Evolutionary conservation across 768 basidiomycete genomes (phyloP).

Genomic region (Wakefieldia striispora): DNA sequence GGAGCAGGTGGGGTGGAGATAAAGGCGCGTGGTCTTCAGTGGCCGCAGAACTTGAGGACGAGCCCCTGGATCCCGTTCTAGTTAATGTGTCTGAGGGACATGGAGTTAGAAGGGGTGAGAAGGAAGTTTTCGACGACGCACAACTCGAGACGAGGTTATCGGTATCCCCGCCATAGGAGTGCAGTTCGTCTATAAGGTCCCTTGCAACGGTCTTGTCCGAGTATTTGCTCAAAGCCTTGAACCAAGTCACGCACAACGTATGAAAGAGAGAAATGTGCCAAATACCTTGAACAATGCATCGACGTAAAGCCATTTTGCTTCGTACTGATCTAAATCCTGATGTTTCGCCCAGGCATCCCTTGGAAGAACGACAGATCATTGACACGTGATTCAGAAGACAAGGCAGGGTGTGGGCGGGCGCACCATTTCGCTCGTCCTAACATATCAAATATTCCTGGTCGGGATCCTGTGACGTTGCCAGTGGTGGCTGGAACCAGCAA

Average conservation of each 20-base stretch:
- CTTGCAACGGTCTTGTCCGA: slow-evolving; percentile 78
- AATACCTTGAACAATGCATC: slow-evolving; percentile 79
- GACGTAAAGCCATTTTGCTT: slow-evolving; percentile 90
- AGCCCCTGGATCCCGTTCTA: slow-evolving; percentile 46
- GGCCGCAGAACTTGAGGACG: slow-evolving; percentile 64
- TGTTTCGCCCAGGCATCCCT: slow-evolving; percentile 98
- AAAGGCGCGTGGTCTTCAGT: slow-evolving; percentile 39
- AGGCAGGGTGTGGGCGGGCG: slow-evolving; percentile 13
- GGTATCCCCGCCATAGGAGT: slow-evolving; percentile 70
- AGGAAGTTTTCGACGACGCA: slow-evolving; percentile 30
- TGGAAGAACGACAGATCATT: neutral
- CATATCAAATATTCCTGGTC: slow-evolving; percentile 90
- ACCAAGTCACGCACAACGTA: neutral
- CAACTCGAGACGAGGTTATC: slow-evolving; percentile 64
- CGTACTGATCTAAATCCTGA: slow-evolving; percentile 69
- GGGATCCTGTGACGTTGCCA: slow-evolving; percentile 75
- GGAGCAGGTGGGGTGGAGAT: slow-evolving; percentile 15
- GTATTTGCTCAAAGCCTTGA: slow-evolving; percentile 74
- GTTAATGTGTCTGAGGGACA: slow-evolving; percentile 32
- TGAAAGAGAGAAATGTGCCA: slow-evolving; percentile 3
- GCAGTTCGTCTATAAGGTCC: slow-evolving; percentile 74
- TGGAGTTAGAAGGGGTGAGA: neutral
- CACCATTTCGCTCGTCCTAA: slow-evolving; percentile 92
- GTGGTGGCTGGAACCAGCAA: slow-evolving; percentile 62
- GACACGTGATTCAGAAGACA: slow-evolving; percentile 21